A percentile compares a stretch with the other conserved stretches of the same genome.
These are phyloP conservation scores for Talaromyces sp. DNA, from an alignment of 2,329 filamentous ascomycete species.

Conservation along the genomic window DNA sequence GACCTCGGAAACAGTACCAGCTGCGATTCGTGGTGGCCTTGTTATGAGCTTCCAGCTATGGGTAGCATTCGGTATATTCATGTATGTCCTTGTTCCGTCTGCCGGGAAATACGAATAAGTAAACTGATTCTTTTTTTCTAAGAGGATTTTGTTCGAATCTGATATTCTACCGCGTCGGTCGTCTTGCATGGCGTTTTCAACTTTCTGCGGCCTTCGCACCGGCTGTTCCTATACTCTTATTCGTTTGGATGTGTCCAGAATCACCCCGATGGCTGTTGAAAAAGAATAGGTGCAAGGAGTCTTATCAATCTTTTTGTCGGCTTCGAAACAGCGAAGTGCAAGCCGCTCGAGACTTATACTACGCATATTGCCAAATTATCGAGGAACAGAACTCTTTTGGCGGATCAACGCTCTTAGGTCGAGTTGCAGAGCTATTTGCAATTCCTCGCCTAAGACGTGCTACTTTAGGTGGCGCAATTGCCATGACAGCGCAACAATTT, in stretches of 20 bases:
- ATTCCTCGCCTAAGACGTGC: conserved; percentile 52
- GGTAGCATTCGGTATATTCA: conserved; percentile 59
- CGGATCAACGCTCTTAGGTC: conserved; percentile 53
- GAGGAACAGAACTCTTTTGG: conserved; percentile 39
- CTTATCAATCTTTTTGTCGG: conserved; percentile 53
- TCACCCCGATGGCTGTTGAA: conserved; percentile 64
- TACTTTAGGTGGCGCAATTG: conserved; percentile 67
- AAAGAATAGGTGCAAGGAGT: conserved; percentile 56
- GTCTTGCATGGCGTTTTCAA: conserved; percentile 58
- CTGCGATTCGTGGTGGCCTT: conserved; percentile 51
- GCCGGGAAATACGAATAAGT: conserved; percentile 5
- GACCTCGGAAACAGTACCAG: conserved; percentile 51
- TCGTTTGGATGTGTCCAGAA: conserved; percentile 59
- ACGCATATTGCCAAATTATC: conserved; percentile 50
- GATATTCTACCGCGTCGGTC: conserved; percentile 33
- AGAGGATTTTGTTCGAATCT: conserved; percentile 11
- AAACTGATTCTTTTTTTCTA: conserved; percentile 15
- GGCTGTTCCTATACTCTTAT: conserved; percentile 55
- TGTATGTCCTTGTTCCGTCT: conserved; percentile 36
- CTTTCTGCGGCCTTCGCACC: conserved; percentile 61
- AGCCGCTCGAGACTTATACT: conserved; percentile 59
- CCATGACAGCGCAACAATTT: conserved; percentile 75
- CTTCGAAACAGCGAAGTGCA: conserved; percentile 56
- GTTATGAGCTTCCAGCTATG: conserved; percentile 52
- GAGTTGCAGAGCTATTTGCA: conserved; percentile 52